A percentile compares a stretch with the other conserved stretches of the same genome.
phyloP scores from a whole-genome alignment of 805 yeast genomes.

The Candida morakotiae region DNA sequence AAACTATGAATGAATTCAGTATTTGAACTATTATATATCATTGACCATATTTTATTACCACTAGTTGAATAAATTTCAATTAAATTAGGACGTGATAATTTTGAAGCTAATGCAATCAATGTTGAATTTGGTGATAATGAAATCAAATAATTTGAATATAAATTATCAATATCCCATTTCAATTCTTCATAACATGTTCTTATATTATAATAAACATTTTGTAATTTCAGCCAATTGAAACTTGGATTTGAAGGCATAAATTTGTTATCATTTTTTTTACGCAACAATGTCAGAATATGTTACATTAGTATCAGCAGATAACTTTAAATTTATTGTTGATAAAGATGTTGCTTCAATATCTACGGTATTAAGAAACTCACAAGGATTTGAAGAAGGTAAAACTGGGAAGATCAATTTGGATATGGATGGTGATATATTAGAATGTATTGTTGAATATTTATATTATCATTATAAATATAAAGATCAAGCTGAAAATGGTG shows the following conservation, averaged over 20 bases:
- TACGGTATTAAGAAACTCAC: constrained; percentile 47
- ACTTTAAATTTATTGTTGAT: constrained; percentile 54
- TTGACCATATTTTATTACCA: constrained; percentile 32
- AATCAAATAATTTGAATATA: constrained; percentile 38
- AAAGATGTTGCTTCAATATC: constrained; percentile 79
- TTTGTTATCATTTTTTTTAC: neutral
- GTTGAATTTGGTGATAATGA: constrained; percentile 52
- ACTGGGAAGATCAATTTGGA: constrained; percentile 55
- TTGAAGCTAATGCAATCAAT: constrained; percentile 48
- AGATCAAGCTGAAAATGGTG: constrained; percentile 45
- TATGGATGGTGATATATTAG: constrained; percentile 67
- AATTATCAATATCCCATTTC: constrained; percentile 45
- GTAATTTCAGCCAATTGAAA: constrained; percentile 74
- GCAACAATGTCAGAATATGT: constrained; percentile 33
- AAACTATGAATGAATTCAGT: constrained; percentile 51
- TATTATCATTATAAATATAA: constrained; percentile 70
- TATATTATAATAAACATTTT: constrained; percentile 62
- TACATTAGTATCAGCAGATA: constrained; percentile 71
- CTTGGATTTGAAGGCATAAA: constrained; percentile 37
- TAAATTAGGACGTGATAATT: constrained; percentile 32
- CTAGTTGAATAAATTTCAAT: constrained; percentile 34
- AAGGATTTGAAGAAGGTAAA: constrained; percentile 55
- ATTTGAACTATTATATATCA: constrained; percentile 39
- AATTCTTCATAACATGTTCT: constrained; percentile 50
- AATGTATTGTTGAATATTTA: constrained; percentile 80